Evolutionary conservation across 495 filamentous ascomycete genomes (phyloP), one percentile per base, ranked within the genome.

Genomic region (Physcia stellaris): DNA sequence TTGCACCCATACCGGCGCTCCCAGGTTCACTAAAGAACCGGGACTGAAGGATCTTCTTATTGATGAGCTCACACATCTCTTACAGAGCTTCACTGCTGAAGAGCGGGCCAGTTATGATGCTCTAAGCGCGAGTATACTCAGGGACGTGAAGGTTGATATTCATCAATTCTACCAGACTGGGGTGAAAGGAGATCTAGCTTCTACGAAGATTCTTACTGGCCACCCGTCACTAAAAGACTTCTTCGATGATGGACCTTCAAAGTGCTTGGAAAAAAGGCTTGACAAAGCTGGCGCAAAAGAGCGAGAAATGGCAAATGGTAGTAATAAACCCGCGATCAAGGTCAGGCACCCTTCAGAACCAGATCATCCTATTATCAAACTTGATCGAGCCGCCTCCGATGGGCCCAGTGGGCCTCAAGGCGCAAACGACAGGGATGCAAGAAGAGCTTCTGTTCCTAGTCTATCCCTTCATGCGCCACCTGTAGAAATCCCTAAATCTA

Each of bases 101-200:
- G 43, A 50, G 17, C 48, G 43, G 9, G 30, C 11, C 7, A 39
- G n/a, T 22, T 41, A 47, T 35, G 40, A 44, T 6, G n/a, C 28
- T 4, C 32, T 50, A 11, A 37, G 42, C 12, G 10, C 15, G 9
- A 23, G 31, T 16, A 50, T 50, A 10, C 46, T 46, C 35, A 39
- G 13, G 2, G 17, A 32, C 12, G 39, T 40, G 23, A 22, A 46
- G 13, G 36, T 50, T n/a, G 45, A 50, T 24, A 29, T 50, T n/a
- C 48, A 50, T 39, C 48, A 50, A 26, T 50, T 50, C 18, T 50
- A 50, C 32, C 17, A 36, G n/a, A 22, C 35, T 10, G 30, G 44
- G 17, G 29, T 17, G 12, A 27, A 37, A 33, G 40, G 41, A 30
- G 41, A 36, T 21, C 32, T 23, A 18, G 39, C 22, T 7, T 41